Percentiles rank a stretch among this genome's conserved stretches.
These are phyloP conservation scores for Pyrenopolyporus hunteri DNA, from an alignment of 495 filamentous ascomycete genomes.

Conservation along the genomic window DNA sequence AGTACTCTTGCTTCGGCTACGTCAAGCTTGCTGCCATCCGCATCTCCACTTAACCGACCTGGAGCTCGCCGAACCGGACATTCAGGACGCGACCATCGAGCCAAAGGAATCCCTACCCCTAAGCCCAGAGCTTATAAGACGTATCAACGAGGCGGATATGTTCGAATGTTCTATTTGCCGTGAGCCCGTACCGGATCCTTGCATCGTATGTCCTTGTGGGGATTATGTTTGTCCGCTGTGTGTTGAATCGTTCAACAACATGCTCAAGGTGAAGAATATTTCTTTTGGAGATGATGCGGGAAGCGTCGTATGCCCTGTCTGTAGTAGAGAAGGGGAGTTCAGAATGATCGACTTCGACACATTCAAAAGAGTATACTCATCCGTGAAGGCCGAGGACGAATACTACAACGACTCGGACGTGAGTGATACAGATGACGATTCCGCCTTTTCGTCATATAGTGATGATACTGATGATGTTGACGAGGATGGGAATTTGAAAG, in stretches of 20 bases:
- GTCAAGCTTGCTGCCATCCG: constrained; percentile 91
- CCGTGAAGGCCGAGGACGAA: constrained; percentile 43
- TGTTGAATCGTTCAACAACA: constrained; percentile 70
- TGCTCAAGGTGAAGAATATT: constrained; percentile 56
- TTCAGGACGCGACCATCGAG: constrained; percentile 51
- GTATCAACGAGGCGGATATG: constrained; percentile 64
- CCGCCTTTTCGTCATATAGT: too few species aligned
- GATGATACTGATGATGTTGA: constrained; percentile 49
- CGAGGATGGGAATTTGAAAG: neutral
- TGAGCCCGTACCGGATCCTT: constrained; percentile 74
- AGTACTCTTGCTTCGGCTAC: constrained; percentile 82
- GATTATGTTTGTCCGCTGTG: constrained; percentile 82
- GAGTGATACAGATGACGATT: constrained; percentile 36
- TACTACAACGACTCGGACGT: neutral
- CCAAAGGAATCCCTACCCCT: constrained; percentile 59
- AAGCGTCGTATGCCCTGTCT: neutral
- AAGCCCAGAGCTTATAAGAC: constrained; percentile 67
- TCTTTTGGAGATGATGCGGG: constrained; percentile 23
- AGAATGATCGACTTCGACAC: constrained; percentile 71
- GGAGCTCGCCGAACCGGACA: constrained; percentile 67
- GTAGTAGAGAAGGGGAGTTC: neutral
- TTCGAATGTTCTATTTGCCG: constrained; percentile 81
- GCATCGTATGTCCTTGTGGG: constrained; percentile 84
- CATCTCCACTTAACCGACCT: constrained; percentile 57
- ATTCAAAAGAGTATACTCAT: constrained; percentile 77